Base-by-base conservation (phyloP, 1,139 yeast genomes). In the Suhomyces yuchorum region DNA sequence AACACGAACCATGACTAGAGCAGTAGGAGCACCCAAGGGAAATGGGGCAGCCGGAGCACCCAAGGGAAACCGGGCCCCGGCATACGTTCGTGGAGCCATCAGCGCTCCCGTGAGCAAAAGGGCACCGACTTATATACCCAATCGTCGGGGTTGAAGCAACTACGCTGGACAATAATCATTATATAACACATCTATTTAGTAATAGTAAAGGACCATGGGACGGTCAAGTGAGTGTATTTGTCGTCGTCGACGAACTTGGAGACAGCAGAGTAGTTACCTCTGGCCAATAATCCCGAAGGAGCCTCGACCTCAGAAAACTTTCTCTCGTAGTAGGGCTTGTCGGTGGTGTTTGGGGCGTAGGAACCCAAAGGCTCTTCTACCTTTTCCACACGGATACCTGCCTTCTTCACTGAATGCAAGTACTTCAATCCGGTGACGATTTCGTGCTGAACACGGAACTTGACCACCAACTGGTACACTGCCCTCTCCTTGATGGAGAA, bases 161-260 rank as follows among this genome's bases (percentile, higher is more conserved):
- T 15, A 26, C 35, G 8, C 11, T 23, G 26, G 40, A 18, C 33
- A 37, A 24, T 33, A 15, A 17, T 28, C 24, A 22, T 19, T 30
- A 28, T 22, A 22, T 30, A 23, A 33, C 23, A 32, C 36, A 40
- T 11, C 53, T 67, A 77, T 65, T 84, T 85, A 41, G 82, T 81
- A 51, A 92, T 89, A 57, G 85, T 85, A 62, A 91, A 89, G 56
- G 85, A 81, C 97, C 97, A 92, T 47, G 93, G 89, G 59, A 90
- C 77, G 37, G 81, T 77, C 67, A 89, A 77, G 64, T 90, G 96
- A 44, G 78, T 80, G 32, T 75, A 78, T 60, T 85, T 84, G 67
- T 92, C 98, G 66, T 92, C 97, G 62, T 92, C 97, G 43, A 88
- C 77, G 61, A 91, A 91, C 67, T 86, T 87, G 22, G 96, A 84